A percentile compares a stretch with the other conserved stretches of the same genome.
Conservation (phyloP, 176 grass and related monocot genomes). For the Lolium rigidum region DNA sequence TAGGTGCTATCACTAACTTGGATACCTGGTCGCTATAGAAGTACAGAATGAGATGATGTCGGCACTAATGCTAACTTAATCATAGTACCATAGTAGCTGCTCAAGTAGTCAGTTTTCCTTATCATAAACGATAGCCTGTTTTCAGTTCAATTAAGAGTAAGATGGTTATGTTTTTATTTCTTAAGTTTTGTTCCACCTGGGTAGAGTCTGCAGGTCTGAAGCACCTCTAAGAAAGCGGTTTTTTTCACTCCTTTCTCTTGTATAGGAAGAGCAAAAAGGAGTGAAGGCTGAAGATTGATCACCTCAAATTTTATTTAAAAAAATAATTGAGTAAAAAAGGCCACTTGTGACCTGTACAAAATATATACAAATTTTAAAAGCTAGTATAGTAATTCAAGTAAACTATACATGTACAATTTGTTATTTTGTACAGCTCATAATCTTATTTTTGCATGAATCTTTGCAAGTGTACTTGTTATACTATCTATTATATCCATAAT, state of each 20-base stretch:
- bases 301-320: background rate
- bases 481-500: background rate
- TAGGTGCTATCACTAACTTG: background rate
- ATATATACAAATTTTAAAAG: background rate
- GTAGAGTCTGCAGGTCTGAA: background rate
- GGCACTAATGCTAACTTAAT: background rate
- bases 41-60: background rate
- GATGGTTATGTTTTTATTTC: background rate
- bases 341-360: background rate
- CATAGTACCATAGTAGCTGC: background rate
- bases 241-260: background rate
- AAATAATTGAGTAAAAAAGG: background rate
- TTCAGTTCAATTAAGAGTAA: background rate
- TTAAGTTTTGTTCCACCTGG: background rate
- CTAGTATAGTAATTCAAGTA: background rate
- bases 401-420: background rate
- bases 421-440: background rate
- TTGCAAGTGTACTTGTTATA: conserved; percentile 8
- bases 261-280: background rate
- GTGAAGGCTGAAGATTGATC: background rate
- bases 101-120: background rate
- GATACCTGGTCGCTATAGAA: background rate
- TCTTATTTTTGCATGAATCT: conserved; percentile 3
- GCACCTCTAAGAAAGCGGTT: background rate
- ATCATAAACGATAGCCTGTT: background rate